Percentiles rank a stretch among this genome's conserved stretches.
Conservation (phyloP, 805 yeast genomes). For the Pichia heedii region DNA sequence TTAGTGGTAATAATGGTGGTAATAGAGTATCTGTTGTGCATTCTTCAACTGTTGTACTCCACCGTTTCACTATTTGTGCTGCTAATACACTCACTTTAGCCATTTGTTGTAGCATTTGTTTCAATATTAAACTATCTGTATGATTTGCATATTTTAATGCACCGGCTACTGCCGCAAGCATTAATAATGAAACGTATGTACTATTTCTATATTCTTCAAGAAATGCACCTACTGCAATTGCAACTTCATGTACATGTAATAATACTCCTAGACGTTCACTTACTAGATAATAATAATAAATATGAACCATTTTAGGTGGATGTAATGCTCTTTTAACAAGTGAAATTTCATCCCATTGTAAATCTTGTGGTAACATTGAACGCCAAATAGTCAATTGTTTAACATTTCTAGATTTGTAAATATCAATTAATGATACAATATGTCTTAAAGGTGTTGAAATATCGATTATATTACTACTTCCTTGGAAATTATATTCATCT, state of each 20-base stretch:
- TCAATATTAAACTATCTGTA: no score
- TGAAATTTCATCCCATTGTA: constrained; percentile 38
- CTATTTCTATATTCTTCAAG: neutral
- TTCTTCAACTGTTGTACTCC: no score
- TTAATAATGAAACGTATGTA: neutral
- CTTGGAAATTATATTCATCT: constrained; percentile 42
- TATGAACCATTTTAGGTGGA: constrained; percentile 42
- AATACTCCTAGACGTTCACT: neutral
- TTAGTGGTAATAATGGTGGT: no score
- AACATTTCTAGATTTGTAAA: constrained; percentile 26
- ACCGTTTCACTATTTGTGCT: no score
- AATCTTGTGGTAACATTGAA: constrained; percentile 36
- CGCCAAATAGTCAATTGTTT: constrained; percentile 34
- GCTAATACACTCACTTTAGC: no score
- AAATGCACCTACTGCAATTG: neutral
- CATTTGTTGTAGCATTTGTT: no score
- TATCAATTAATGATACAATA: constrained; percentile 33
- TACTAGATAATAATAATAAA: constrained; percentile 51
- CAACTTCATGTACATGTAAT: neutral
- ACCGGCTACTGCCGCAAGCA: neutral
- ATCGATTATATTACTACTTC: constrained; percentile 22
- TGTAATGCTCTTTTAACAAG: constrained; percentile 33
- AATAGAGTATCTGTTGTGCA: no score
- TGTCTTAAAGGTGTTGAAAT: constrained; percentile 36
- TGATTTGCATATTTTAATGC: neutral